These are phyloP conservation scores for Conringia planisiliqua DNA, from an alignment of 345 rosid species.

Conservation along the genomic window DNA sequence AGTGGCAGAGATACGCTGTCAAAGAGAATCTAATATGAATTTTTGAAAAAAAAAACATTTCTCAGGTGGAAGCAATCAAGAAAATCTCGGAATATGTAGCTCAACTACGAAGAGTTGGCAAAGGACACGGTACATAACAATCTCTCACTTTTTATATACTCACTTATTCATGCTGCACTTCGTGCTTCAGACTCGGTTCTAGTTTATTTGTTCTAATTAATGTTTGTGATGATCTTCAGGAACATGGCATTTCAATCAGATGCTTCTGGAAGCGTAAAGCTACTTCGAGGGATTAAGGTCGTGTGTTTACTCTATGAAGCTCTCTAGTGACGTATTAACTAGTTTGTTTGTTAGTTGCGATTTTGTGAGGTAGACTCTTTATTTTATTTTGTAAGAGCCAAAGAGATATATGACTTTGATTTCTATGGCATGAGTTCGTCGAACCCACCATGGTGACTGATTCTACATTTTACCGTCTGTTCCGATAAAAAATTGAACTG, in stretches of 20 bases:
- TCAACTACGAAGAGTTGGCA: conserved; percentile 66
- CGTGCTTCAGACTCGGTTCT: not conserved
- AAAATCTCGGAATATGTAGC: conserved; percentile 59
- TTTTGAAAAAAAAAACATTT: not conserved
- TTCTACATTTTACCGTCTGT: not conserved
- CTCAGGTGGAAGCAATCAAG: conserved; percentile 66
- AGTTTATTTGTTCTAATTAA: not conserved
- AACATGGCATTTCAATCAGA: conserved; percentile 90
- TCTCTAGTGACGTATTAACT: not conserved
- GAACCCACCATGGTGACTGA: not conserved
- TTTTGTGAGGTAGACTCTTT: not conserved
- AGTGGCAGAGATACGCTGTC: conserved; percentile 16
- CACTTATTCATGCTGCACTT: not conserved
- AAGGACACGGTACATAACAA: conserved; percentile 65
- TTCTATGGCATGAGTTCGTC: not conserved
- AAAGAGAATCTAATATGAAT: not conserved
- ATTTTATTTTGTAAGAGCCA: not conserved
- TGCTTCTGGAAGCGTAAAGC: conserved; percentile 59
- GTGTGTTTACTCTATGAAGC: not conserved
- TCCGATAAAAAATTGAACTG: not conserved
- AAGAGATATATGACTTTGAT: not conserved
- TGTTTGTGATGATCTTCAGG: conserved; percentile 45
- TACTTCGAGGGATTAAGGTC: not conserved
- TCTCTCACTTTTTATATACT: not conserved
- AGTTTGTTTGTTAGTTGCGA: not conserved